Conservation (phyloP, 1,139 yeast species). For the Lodderomyces orthopsilosis region DNA sequence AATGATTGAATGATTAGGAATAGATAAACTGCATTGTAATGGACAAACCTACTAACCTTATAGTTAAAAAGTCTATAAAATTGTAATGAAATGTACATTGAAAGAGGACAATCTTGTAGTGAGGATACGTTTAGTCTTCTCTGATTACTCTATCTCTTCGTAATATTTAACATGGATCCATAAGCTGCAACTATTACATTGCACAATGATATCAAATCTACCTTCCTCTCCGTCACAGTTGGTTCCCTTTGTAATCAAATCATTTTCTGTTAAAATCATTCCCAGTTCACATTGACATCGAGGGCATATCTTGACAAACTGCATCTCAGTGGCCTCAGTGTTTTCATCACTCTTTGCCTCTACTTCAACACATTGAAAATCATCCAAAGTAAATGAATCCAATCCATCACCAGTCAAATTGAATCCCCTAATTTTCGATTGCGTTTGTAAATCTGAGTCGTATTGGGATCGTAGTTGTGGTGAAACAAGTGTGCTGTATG, state of each 20-base stretch:
- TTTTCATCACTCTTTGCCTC: slow-evolving; percentile 29
- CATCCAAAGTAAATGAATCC: slow-evolving; percentile 64
- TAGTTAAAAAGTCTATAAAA: not conserved
- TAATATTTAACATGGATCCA: slow-evolving; percentile 77
- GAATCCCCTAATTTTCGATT: slow-evolving; percentile 47
- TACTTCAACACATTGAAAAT: slow-evolving; percentile 40
- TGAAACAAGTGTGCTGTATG: slow-evolving; percentile 49
- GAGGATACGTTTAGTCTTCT: too few species aligned
- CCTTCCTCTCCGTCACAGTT: slow-evolving; percentile 38
- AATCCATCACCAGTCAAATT: slow-evolving; percentile 61
- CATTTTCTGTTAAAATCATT: slow-evolving; percentile 57
- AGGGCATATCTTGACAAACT: slow-evolving; percentile 54
- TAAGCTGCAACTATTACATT: slow-evolving; percentile 76
- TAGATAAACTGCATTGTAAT: too few species aligned
- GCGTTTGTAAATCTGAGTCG: slow-evolving; percentile 41
- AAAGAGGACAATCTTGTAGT: too few species aligned
- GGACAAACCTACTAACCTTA: too few species aligned
- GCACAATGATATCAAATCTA: slow-evolving; percentile 67
- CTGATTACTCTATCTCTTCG: slow-evolving; percentile 21
- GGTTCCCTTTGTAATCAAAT: slow-evolving; percentile 28
- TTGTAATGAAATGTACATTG: not conserved
- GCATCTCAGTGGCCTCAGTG: not conserved
- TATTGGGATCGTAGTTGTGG: slow-evolving; percentile 40
- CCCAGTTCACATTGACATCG: slow-evolving; percentile 62
- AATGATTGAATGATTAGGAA: not conserved